Percentiles rank a stretch among this genome's conserved stretches.
phyloP scores from a whole-genome alignment of 2,329 filamentous ascomycete species.

The Colletotrichum lindemuthianum region DNA sequence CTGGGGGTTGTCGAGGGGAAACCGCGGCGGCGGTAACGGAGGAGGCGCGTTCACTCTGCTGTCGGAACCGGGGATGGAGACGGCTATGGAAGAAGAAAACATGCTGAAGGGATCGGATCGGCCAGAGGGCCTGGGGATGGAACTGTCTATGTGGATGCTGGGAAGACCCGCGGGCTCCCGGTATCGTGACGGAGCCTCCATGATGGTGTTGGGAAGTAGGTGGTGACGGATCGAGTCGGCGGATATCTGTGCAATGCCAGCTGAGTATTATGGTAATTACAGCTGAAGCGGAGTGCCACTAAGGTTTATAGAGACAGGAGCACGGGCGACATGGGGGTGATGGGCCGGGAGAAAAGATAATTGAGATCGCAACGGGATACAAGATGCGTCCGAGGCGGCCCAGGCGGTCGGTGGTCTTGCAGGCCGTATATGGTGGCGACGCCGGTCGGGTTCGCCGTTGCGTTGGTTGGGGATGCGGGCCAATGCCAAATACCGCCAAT shows the following conservation, averaged over 20 bases:
- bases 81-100: conserved; percentile 45
- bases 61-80: conserved; percentile 54
- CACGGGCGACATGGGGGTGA: conserved; percentile 34
- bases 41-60: conserved; percentile 51
- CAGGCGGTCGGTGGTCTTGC: conserved; percentile 21
- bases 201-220: conserved; percentile 33
- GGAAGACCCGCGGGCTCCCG: conserved; percentile 45
- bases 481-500: conserved; percentile 9
- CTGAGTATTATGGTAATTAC: conserved; percentile 19
- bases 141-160: conserved; percentile 49
- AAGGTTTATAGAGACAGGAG: conserved; percentile 32
- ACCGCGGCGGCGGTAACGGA: conserved; percentile 57
- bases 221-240: background rate
- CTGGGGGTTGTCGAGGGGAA: conserved; percentile 42
- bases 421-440: conserved; percentile 25
- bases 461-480: conserved; percentile 21
- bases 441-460: conserved; percentile 30
- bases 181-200: conserved; percentile 50
- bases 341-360: conserved; percentile 2
- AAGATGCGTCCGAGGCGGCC: conserved; percentile 24
- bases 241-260: conserved; percentile 26
- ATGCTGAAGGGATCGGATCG: conserved; percentile 46
- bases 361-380: conserved; percentile 24
- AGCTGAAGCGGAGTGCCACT: conserved; percentile 30
- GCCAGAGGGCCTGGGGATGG: conserved; percentile 40